phyloP scores from a whole-genome alignment of 371 early-diverging fungal genomes.

The Apophysomyces elegans region DNA sequence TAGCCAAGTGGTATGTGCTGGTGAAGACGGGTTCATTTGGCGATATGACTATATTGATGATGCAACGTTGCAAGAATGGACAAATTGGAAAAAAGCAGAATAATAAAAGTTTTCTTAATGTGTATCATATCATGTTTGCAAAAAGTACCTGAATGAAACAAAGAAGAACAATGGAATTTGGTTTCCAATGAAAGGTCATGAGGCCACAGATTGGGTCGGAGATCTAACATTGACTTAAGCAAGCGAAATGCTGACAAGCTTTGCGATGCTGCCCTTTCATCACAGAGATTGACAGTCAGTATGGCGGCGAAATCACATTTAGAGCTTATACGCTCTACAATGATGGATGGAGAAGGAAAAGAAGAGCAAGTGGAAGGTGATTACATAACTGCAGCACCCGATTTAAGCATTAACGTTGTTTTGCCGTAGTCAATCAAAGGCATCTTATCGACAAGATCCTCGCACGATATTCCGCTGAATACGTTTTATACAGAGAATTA shows the following conservation, averaged over 20 bases:
- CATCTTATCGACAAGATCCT: constrained; percentile 94
- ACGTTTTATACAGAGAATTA: constrained; percentile 74
- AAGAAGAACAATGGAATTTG: too few relatives aligned
- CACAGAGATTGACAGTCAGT: too few relatives aligned
- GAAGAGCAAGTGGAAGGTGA: constrained; percentile 70
- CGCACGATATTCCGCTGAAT: constrained; percentile 84
- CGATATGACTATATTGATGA: constrained; percentile 83
- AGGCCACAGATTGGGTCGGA: too few relatives aligned
- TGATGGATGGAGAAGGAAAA: constrained; percentile 49
- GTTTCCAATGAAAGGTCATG: too few relatives aligned
- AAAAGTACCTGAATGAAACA: too few relatives aligned
- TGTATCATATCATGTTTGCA: too few relatives aligned
- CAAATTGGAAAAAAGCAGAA: constrained; percentile 44
- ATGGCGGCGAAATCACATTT: constrained; percentile 14
- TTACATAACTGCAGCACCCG: background rate
- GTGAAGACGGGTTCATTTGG: constrained; percentile 85
- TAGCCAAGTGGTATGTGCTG: constrained; percentile 74
- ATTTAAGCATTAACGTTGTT: constrained; percentile 1
- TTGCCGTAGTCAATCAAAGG: constrained; percentile 78
- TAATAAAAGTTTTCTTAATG: background rate
- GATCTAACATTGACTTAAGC: too few relatives aligned
- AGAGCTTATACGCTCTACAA: constrained; percentile 44
- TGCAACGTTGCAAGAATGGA: constrained; percentile 76
- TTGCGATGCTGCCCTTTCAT: too few relatives aligned
- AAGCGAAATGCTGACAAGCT: too few relatives aligned